phyloP scores from a whole-genome alignment of 2,329 filamentous ascomycete species.

The Dothideomycetes sp. region DNA sequence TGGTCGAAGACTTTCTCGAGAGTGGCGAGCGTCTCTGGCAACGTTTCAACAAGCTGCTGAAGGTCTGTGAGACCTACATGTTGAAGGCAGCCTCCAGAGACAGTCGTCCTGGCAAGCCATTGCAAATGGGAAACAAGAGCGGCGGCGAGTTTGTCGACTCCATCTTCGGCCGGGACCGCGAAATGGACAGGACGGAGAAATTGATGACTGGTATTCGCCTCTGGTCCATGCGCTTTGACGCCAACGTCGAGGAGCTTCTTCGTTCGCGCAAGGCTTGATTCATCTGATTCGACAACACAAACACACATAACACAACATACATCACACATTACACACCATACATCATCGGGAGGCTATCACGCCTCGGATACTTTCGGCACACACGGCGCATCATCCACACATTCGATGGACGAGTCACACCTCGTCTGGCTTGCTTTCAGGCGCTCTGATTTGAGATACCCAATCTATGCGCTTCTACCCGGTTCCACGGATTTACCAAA shows the following conservation, averaged over 20 bases:
- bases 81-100: conserved; percentile 73
- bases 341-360: too few species aligned
- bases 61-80: conserved; percentile 90
- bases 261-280: not conserved
- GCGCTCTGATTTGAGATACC: too few species aligned
- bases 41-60: conserved; percentile 76
- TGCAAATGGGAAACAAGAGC: conserved; percentile 79
- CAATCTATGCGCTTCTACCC: too few species aligned
- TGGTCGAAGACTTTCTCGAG: conserved; percentile 82
- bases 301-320: not conserved
- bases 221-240: conserved; percentile 90
- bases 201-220: conserved; percentile 81
- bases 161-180: conserved; percentile 83
- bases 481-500: too few species aligned
- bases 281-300: not conserved
- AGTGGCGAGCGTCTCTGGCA: conserved; percentile 78
- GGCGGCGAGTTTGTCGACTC: conserved; percentile 93
- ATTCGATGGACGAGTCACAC: too few species aligned
- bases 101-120: conserved; percentile 48
- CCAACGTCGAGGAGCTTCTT: conserved; percentile 88
- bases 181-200: conserved; percentile 81
- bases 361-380: too few species aligned
- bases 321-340: not conserved
- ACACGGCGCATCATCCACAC: too few species aligned
- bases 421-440: too few species aligned